Evolutionary conservation across 2,329 filamentous ascomycete genomes (phyloP), one percentile per base, ranked within the genome.

Genomic region (Colletotrichum sp.): DNA sequence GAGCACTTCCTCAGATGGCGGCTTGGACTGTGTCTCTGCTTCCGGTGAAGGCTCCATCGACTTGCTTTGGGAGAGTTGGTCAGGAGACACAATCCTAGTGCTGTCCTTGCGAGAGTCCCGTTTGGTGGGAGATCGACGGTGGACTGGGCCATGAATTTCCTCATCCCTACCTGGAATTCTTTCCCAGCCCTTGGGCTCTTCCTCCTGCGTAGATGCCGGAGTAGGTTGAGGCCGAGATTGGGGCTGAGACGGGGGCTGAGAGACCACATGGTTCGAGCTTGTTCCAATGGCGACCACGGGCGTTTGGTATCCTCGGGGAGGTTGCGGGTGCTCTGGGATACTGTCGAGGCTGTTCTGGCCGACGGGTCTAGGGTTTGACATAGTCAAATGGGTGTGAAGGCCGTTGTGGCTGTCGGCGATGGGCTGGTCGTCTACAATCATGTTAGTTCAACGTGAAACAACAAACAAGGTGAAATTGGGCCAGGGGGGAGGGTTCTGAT

Each of bases 1-100:
- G 34, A 82, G 32, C 0, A 74, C 77, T 60, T 83, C 82, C 55
- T 84, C 83, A 2, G 78, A 78, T 3, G 80, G 78, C 11, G 80
- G 80, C 71, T 85, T 84, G 8, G 81, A 82, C 67, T 82, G 82
- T 8, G 65, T 57, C 22, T 77, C 71, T 8, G 71, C 64, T 34
- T 72, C 63, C 3, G 30, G 30, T 13, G 72, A 68, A n/a, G 32
- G 22, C 27, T 44, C 36, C 16, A 64, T 32, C 13, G 27, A n/a
- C 27, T 61, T 34, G 30, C 34, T 8, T 28, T 27, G 32, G 25
- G 55, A 30, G 44, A 27, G 15, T 8, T 44, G n/a, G 44, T 64
- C 30, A 39, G 48, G n/a, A 32, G 12, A 74, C 44, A 25, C 34
- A 65, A 48, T 74, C 44, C 32, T 74, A 48, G 44, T 48, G 44